Evolutionary conservation across 352 stramenopile genomes (phyloP), one percentile per base, ranked within the genome.

Genomic region (Phytophthora agathidicida): DNA sequence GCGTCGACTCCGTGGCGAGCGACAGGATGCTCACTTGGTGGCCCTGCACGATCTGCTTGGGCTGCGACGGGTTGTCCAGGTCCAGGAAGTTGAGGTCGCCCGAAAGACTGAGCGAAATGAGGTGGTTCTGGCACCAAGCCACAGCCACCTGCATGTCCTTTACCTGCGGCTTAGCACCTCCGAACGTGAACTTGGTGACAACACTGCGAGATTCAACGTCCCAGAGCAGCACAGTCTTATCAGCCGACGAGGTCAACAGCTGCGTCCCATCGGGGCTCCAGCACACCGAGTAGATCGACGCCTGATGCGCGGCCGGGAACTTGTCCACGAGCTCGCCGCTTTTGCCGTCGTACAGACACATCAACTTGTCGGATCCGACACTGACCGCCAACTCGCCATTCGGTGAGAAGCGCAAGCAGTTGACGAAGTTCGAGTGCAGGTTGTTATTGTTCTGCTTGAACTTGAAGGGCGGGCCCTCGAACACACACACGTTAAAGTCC

Each of bases 171-270:
- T 84, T 86, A 5, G 46, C 44, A 26, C 80, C 73, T 20, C 53
- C 65, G 54, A 87, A 94, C 68, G 75, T 97, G 60, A 95, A 91
- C 52, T 75, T 93, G n/a, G 73, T 88, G 5, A 88, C 51, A 0
- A 96, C 80, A n/a, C 64, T 84, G 45, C 77, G 71, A 14, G 68
- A 86, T 10, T 60, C 80, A n/a, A 96, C 72, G 46, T 96, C 81
- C 79, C 96, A 97, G 28, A 99, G 74, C 45, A 98, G 83, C 33
- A 97, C 93, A 5, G 92, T 98, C 71, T 98, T 99, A 80, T 99
- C 97, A 4, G 96, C 96, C 4, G 91, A 98, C 32, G 93, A 96
- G 2, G 96, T 99, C 5, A 98, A 64, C 19, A 99, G 41, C 62
- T 96, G 83, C 51, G 77, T 91, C 17, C 90, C 87, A 68, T 98